Conservation (phyloP, 2,329 filamentous ascomycete genomes). For the Zymoseptoria tritici region DNA sequence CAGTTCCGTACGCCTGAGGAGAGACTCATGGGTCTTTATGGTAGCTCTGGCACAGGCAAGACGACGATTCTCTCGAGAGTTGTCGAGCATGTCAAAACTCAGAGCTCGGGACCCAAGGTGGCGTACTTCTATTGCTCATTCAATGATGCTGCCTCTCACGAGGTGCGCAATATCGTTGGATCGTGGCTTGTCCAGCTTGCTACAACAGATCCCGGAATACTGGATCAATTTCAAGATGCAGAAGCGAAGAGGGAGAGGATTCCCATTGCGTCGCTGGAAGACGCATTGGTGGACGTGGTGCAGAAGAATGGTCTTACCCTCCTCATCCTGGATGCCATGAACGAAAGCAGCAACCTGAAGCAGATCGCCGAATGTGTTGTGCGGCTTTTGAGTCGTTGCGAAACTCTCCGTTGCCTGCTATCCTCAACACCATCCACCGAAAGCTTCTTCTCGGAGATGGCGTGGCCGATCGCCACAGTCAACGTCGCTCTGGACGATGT, state of each 20-base stretch:
- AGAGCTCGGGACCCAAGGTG: neutral
- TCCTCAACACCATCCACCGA: too few species aligned
- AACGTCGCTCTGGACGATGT: too few species aligned
- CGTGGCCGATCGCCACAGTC: too few species aligned
- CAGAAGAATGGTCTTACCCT: neutral
- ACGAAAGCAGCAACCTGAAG: neutral
- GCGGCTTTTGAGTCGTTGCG: neutral
- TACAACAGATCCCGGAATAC: neutral
- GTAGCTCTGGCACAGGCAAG: neutral
- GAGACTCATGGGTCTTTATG: neutral
- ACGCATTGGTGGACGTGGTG: neutral
- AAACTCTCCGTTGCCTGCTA: neutral
- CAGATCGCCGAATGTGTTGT: neutral
- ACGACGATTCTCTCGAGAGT: neutral
- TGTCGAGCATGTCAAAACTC: neutral
- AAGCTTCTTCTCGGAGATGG: too few species aligned
- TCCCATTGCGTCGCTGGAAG: neutral
- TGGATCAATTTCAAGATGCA: neutral
- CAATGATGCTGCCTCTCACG: neutral
- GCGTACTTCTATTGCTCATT: too few species aligned
- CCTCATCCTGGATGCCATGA: neutral
- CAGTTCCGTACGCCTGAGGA: neutral
- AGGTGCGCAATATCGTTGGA: neutral
- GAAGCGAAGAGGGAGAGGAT: neutral
- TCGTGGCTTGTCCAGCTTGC: neutral